Evolutionary conservation across 164 flowering plant genomes (phyloP).

Genomic region (Aristolochia fimbriata): DNA sequence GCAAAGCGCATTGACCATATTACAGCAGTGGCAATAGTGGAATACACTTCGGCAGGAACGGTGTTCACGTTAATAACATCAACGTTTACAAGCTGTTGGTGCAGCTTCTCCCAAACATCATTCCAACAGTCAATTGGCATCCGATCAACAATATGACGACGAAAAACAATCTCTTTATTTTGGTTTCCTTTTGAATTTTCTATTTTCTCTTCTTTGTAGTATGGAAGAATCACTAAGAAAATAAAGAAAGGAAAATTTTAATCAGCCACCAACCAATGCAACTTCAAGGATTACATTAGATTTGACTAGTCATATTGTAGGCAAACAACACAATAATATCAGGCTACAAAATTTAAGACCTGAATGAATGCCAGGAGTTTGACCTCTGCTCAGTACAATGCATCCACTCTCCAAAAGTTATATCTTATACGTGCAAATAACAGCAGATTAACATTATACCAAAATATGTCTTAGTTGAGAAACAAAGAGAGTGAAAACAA

Average conservation of each 20-base stretch:
- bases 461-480: no score
- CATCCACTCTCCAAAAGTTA: no score
- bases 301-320: no score
- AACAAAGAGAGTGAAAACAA: no score
- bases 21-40: slow-evolving; percentile 79
- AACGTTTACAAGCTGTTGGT: slow-evolving; percentile 82
- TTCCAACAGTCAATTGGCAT: slow-evolving; percentile 98
- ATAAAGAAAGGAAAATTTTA: slow-evolving; percentile 1
- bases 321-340: no score
- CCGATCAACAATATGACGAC: slow-evolving; percentile 78
- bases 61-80: slow-evolving; percentile 66
- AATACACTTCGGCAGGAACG: slow-evolving; percentile 77
- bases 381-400: no score
- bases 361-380: no score
- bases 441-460: no score
- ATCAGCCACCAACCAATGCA: background rate
- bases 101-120: slow-evolving; percentile 92
- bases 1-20: slow-evolving; percentile 96
- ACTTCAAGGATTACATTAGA: no score
- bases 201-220: slow-evolving; percentile 58
- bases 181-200: slow-evolving; percentile 24
- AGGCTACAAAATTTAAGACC: no score
- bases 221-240: slow-evolving; percentile 74
- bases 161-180: slow-evolving; percentile 54
- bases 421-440: no score